phyloP scores from a whole-genome alignment of 805 yeast genomes.

The Barnettozyma californica region DNA sequence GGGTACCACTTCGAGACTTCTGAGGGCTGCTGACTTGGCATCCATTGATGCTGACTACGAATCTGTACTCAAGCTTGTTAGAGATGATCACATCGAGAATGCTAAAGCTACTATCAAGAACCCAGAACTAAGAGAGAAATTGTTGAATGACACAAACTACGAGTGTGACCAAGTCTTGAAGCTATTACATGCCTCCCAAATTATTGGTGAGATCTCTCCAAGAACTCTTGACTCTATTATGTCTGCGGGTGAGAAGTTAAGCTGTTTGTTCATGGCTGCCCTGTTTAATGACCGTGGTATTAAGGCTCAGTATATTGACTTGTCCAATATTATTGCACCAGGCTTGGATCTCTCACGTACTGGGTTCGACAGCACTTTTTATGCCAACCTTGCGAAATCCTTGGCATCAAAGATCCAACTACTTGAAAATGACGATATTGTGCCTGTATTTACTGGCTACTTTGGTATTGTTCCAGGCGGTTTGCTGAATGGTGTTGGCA shows the following conservation, averaged over 20 bases:
- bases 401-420: conserved; percentile 46
- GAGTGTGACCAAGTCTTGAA: conserved; percentile 68
- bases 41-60: conserved; percentile 54
- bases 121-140: conserved; percentile 40
- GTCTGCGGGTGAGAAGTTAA: conserved; percentile 90
- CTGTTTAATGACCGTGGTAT: conserved; percentile 80
- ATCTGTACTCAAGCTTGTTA: conserved; percentile 56
- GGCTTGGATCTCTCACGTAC: conserved; percentile 45
- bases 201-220: conserved; percentile 86
- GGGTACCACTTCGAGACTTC: conserved; percentile 88
- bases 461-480: conserved; percentile 98
- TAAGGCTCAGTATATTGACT: conserved; percentile 71
- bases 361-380: conserved; percentile 65
- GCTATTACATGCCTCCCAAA: conserved; percentile 78
- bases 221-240: conserved; percentile 85
- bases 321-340: conserved; percentile 65
- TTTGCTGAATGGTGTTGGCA: conserved; percentile 83
- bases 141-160: conserved; percentile 51
- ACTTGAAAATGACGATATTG: conserved; percentile 38
- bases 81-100: conserved; percentile 73
- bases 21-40: conserved; percentile 80
- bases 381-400: conserved; percentile 46
- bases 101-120: conserved; percentile 51
- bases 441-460: conserved; percentile 94
- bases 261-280: conserved; percentile 85